These are phyloP conservation scores for Arthromyces matolae DNA, from an alignment of 768 basidiomycete genomes.

Conservation along the genomic window DNA sequence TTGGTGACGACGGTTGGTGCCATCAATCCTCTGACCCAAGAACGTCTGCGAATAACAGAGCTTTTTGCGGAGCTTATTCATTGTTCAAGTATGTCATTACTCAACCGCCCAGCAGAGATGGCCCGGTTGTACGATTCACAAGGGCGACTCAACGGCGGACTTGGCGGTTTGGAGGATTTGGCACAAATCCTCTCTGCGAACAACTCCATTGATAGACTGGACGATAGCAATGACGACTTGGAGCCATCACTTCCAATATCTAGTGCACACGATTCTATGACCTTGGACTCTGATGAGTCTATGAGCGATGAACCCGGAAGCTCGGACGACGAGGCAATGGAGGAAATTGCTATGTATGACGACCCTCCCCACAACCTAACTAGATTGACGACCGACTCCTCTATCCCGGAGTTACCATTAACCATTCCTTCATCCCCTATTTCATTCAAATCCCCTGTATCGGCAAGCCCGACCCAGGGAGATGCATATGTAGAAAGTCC, in stretches of 20 bases:
- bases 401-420: conserved; percentile 30
- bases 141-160: conserved; percentile 85
- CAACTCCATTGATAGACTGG: conserved; percentile 50
- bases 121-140: conserved; percentile 74
- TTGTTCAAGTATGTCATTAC: conserved; percentile 95
- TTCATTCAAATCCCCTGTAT: conserved; percentile 26
- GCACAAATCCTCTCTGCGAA: conserved; percentile 77
- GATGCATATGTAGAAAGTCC: conserved; percentile 24
- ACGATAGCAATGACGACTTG: conserved; percentile 55
- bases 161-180: conserved; percentile 79
- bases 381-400: conserved; percentile 31
- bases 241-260: conserved; percentile 65
- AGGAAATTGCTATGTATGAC: conserved; percentile 77
- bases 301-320: conserved; percentile 72
- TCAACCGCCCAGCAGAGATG: conserved; percentile 75
- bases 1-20: conserved; percentile 71
- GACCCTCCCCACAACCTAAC: conserved; percentile 36
- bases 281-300: conserved; percentile 71
- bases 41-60: conserved; percentile 94
- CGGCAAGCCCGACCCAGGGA: conserved; percentile 25
- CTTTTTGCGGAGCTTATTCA: conserved; percentile 95
- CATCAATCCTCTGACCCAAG: conserved; percentile 82
- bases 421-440: conserved; percentile 30
- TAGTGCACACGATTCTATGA: conserved; percentile 45
- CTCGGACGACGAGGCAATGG: conserved; percentile 78